These are phyloP conservation scores for Tolypocladium ovalisporum DNA, from an alignment of 2,329 filamentous ascomycete genomes.

Conservation along the genomic window DNA sequence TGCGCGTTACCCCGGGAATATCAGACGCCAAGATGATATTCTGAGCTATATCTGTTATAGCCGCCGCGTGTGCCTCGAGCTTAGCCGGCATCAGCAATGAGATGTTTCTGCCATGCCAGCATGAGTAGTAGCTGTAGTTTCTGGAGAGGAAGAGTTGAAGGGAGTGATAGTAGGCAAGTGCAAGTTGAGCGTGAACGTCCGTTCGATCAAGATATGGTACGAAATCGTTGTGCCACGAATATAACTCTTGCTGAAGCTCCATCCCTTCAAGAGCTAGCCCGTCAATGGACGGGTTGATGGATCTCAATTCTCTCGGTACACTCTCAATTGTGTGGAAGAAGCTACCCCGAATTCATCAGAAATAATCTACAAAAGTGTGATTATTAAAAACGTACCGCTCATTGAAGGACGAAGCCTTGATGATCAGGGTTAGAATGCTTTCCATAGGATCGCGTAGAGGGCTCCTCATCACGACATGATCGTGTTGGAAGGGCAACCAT, in stretches of 20 bases:
- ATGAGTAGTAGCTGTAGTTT: constrained; percentile 13
- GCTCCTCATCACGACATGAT: not conserved
- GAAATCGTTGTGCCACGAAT: not conserved
- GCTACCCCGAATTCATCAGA: not conserved
- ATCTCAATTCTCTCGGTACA: not conserved
- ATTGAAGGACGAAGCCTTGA: constrained; percentile 9
- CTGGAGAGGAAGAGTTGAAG: constrained; percentile 10
- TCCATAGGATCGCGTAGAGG: not conserved
- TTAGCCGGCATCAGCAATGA: constrained; percentile 4
- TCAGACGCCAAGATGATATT: not conserved
- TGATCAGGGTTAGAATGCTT: constrained; percentile 3
- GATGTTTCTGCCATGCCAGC: constrained; percentile 5
- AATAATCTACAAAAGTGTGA: no score
- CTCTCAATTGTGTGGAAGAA: constrained; percentile 10
- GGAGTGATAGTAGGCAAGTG: constrained; percentile 6
- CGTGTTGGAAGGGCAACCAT: constrained; percentile 1
- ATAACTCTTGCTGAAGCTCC: not conserved
- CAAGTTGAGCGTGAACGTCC: constrained; percentile 3
- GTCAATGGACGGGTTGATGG: not conserved
- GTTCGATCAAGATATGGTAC: rapidly evolving
- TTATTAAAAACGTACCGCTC: constrained; percentile 7
- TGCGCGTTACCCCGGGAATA: constrained; percentile 8
- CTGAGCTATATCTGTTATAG: not conserved
- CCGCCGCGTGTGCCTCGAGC: not conserved
- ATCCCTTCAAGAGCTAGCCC: constrained; percentile 4